Base-by-base conservation (phyloP, 371 early-diverging fungal genomes). In the Apophysomyces sp. region DNA sequence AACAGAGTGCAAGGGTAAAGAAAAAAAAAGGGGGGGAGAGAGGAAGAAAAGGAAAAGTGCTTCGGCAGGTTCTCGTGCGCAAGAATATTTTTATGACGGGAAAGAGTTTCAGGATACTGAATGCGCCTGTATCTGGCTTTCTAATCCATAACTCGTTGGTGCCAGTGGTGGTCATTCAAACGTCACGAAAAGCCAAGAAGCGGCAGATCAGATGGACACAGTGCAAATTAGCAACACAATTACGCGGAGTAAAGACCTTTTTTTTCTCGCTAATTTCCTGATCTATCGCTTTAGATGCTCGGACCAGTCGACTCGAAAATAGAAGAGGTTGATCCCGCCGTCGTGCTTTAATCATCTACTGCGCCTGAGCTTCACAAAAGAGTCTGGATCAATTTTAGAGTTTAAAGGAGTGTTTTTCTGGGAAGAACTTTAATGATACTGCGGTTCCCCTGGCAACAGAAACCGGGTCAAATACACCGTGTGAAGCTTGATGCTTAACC, bases 141-240 rank as follows among this genome's bases (percentile, higher is more conserved):
- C 68, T 86, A 39, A 79, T 86, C 2, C 85, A 86, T 61, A 83
- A 83, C 58, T 82, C 85, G 2, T 65, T 82, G n/a, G 85, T 83
- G 2, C 86, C 86, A 9, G 85, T 86, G 7, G 74, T 81, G 29
- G 85, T 84, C 3, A 81, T 86, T 54, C 67, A 81, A 53, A 73
- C 60, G 28, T n/a, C 27, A 31, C 63, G 68, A 0, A 57, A 73
- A 63, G 49, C 49, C 49, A 44, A 44, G 21, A 37, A 11, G 37
- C 37, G 37, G 37, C 15, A 37, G 2, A 37, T 37, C 15, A n/a
- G n/a, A 37, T 37, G 37, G 37, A 37, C 2, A 37, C 37, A 37
- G n/a, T n/a, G n/a, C n/a, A n/a, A n/a, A n/a, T n/a, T 37, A 37
- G 37, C 11, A 5, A 11, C 2, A 37, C 37, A 11, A 37, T 37